These are phyloP conservation scores for Rhizophora apiculata DNA, from an alignment of 345 rosid species.

Conservation along the genomic window DNA sequence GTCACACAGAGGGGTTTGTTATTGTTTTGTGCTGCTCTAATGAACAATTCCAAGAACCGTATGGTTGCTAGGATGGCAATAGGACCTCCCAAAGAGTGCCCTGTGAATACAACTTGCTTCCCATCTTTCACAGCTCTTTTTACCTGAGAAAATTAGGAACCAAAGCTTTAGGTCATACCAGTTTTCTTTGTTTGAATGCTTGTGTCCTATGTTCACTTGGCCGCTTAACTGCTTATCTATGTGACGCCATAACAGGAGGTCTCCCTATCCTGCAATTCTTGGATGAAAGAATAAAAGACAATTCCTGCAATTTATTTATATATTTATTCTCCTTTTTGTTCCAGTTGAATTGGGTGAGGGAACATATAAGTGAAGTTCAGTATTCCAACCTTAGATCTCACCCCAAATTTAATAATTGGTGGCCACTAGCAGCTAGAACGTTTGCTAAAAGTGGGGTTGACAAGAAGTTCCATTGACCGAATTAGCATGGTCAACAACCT, in stretches of 20 bases:
- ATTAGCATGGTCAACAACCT: no score
- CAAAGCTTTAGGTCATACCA: not conserved
- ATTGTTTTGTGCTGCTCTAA: not conserved
- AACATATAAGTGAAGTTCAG: no score
- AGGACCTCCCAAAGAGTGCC: conserved; percentile 80
- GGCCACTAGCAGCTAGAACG: no score
- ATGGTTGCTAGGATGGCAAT: conserved; percentile 62
- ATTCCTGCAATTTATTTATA: no score
- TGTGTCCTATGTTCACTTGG: not conserved
- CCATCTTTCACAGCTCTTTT: conserved; percentile 23
- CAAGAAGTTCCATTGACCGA: no score
- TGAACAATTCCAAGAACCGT: conserved; percentile 52
- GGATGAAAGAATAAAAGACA: no score
- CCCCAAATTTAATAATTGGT: no score
- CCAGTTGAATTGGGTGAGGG: no score
- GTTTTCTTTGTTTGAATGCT: not conserved
- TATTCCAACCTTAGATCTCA: no score
- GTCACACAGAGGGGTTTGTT: conserved; percentile 53
- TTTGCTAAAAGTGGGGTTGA: no score
- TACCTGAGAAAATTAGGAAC: conserved; percentile 42
- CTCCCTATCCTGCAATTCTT: not conserved
- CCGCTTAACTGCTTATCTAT: not conserved
- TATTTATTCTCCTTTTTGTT: no score
- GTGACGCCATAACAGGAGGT: not conserved
- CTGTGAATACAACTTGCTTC: conserved; percentile 66